Conservation (phyloP, 163 green algal species). For the Trebouxiophyceae sp. region DNA sequence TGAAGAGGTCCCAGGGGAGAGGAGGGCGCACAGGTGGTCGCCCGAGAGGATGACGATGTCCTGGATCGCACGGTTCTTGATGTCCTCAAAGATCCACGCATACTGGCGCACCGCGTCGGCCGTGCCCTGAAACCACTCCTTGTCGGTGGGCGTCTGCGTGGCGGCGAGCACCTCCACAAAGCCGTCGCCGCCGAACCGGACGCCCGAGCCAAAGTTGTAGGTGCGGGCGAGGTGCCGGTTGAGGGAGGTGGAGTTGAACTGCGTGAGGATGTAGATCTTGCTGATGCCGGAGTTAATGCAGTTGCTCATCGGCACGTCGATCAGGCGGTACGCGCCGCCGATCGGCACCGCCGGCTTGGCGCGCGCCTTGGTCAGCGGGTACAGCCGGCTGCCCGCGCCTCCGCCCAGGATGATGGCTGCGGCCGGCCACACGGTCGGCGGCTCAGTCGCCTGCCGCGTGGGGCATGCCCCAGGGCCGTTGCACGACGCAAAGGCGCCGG, state of each 20-base stretch:
- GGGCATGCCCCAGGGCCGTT: no score
- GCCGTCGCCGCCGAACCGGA: slow-evolving; percentile 65
- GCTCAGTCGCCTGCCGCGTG: no score
- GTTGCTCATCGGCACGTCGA: slow-evolving; percentile 98
- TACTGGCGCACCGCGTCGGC: slow-evolving; percentile 97
- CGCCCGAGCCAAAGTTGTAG: slow-evolving; percentile 67
- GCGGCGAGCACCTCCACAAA: slow-evolving; percentile 98
- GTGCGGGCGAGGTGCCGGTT: slow-evolving; percentile 72
- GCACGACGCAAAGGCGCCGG: no score
- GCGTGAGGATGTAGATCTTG: slow-evolving; percentile 97
- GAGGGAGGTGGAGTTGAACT: slow-evolving; percentile 97
- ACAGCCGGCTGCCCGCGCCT: slow-evolving; percentile 90
- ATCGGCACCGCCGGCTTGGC: slow-evolving; percentile 94
- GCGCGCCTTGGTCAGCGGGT: slow-evolving; percentile 95
- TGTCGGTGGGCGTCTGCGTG: slow-evolving; percentile 77
- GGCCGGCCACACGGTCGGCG: no score
- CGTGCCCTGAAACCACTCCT: slow-evolving; percentile 96
- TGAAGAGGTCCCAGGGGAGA: no score
- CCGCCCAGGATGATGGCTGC: slow-evolving; percentile 91
- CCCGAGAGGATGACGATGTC: slow-evolving; percentile 91
- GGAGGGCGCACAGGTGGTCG: slow-evolving; percentile 63
- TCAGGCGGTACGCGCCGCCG: slow-evolving; percentile 88
- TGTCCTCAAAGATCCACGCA: slow-evolving; percentile 93
- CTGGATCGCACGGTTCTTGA: slow-evolving; percentile 91
- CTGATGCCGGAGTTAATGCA: slow-evolving; percentile 98